Percentiles rank a stretch among this genome's conserved stretches.
phyloP scores from a whole-genome alignment of 2,329 filamentous ascomycete genomes.

The Cordyceps tenuipes region DNA sequence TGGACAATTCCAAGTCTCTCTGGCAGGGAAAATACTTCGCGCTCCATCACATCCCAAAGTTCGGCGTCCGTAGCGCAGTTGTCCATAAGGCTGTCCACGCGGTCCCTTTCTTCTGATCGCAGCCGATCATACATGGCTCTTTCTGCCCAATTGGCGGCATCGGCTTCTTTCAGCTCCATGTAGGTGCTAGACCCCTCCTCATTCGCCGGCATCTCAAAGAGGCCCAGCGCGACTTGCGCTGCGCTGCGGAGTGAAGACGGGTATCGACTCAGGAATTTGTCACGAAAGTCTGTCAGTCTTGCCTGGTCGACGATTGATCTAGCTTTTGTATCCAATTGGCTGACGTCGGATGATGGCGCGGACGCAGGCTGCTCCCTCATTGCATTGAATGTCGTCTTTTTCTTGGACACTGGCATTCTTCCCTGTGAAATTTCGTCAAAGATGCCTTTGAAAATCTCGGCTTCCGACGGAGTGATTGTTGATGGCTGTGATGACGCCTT shows the following conservation, averaged over 20 bases:
- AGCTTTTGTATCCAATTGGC: conserved; percentile 12
- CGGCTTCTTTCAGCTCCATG: conserved; percentile 23
- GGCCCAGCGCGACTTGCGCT: conserved; percentile 30
- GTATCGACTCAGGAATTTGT: conserved; percentile 29
- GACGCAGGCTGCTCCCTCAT: neutral
- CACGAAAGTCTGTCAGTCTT: conserved; percentile 24
- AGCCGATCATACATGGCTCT: conserved; percentile 26
- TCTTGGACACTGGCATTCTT: conserved; percentile 23
- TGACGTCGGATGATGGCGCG: neutral
- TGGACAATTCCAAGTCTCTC: conserved; percentile 44
- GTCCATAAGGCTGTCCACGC: conserved; percentile 47
- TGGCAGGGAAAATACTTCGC: conserved; percentile 57
- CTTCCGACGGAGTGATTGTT: conserved; percentile 52
- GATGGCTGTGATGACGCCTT: conserved; percentile 22
- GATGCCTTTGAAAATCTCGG: conserved; percentile 51
- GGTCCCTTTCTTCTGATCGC: conserved; percentile 37
- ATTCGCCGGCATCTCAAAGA: conserved; percentile 27
- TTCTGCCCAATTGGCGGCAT: conserved; percentile 27
- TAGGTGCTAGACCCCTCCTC: conserved; percentile 17
- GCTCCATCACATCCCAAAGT: conserved; percentile 59
- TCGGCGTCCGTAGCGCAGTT: conserved; percentile 51
- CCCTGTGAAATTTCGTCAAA: conserved; percentile 35
- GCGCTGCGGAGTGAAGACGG: conserved; percentile 31
- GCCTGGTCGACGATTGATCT: conserved; percentile 27
- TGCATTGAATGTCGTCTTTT: conserved; percentile 12